A percentile compares a stretch with the other conserved stretches of the same genome.
These are phyloP conservation scores for Astragalus membranaceus DNA, from an alignment of 306 rosid genomes.

Conservation along the genomic window DNA sequence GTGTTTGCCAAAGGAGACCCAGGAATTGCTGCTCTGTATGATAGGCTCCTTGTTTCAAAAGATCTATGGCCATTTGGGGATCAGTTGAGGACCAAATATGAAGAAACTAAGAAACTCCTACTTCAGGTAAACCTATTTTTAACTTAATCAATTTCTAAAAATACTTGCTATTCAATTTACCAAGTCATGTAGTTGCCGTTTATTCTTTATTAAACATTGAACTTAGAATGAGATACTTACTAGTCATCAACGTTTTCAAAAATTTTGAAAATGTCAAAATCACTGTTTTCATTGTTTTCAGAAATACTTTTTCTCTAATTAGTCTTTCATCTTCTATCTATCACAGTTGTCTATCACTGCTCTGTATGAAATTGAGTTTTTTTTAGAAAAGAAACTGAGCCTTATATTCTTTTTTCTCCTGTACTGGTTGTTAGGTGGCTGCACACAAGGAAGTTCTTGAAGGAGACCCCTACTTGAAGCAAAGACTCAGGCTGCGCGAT, in stretches of 20 bases:
- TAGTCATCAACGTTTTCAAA: too few relatives aligned
- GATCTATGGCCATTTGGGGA: constrained; percentile 72
- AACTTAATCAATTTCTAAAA: not conserved
- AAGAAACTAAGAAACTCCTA: constrained; percentile 69
- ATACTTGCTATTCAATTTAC: too few relatives aligned
- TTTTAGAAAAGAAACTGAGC: too few relatives aligned
- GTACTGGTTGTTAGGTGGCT: constrained; percentile 50
- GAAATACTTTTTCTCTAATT: too few relatives aligned
- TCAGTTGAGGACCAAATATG: constrained; percentile 56
- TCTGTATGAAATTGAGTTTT: too few relatives aligned
- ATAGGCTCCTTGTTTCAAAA: constrained; percentile 76
- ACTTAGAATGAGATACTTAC: not conserved
- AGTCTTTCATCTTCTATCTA: too few relatives aligned
- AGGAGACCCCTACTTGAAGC: constrained; percentile 78
- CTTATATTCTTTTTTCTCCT: not conserved
- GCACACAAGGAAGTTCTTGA: constrained; percentile 88
- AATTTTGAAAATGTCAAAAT: too few relatives aligned
- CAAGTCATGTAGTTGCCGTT: too few relatives aligned
- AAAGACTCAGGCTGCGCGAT: constrained; percentile 74
- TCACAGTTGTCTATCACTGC: too few relatives aligned
- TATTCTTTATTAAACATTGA: not conserved
- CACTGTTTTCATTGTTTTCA: too few relatives aligned
- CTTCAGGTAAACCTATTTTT: constrained; percentile 50
- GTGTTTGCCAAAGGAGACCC: constrained; percentile 98
- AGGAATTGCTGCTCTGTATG: constrained; percentile 71